Evolutionary conservation across 2,329 filamentous ascomycete species (phyloP).

Genomic region (Boeremia exigua): DNA sequence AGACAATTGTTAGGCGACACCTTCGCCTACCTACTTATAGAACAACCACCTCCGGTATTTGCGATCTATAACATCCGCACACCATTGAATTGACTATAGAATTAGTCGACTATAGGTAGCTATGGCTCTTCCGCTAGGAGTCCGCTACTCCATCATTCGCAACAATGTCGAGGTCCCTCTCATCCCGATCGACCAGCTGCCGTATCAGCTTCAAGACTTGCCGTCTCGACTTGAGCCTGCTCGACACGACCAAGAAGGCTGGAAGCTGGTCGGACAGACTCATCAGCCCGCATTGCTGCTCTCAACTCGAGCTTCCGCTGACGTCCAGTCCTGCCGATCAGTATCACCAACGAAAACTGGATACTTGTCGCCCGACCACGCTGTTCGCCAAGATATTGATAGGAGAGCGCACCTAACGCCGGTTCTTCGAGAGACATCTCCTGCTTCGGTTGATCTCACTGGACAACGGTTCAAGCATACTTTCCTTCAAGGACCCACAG

Average conservation of each 20-base stretch:
- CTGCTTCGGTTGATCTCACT: no score
- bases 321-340: neutral
- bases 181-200: conserved; percentile 53
- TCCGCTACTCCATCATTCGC: conserved; percentile 49
- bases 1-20: no score
- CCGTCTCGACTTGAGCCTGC: conserved; percentile 42
- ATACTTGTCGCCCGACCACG: conserved; percentile 30
- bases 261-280: conserved; percentile 33
- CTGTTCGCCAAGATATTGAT: conserved; percentile 11
- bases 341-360: neutral
- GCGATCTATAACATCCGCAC: neutral
- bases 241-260: conserved; percentile 31
- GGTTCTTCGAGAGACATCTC: neutral
- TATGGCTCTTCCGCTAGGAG: conserved; percentile 14
- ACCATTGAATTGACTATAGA: neutral
- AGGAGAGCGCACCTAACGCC: neutral
- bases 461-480: no score
- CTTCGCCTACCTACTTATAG: no score
- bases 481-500: no score
- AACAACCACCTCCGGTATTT: neutral
- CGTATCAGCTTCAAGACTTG: conserved; percentile 48
- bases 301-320: conserved; percentile 10
- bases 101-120: neutral
- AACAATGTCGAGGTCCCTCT: conserved; percentile 47
- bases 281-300: conserved; percentile 15